A percentile compares a stretch with the other conserved stretches of the same genome.
phyloP scores from a whole-genome alignment of 73 alveolate genomes.

The Symbiodinium pilosum region DNA sequence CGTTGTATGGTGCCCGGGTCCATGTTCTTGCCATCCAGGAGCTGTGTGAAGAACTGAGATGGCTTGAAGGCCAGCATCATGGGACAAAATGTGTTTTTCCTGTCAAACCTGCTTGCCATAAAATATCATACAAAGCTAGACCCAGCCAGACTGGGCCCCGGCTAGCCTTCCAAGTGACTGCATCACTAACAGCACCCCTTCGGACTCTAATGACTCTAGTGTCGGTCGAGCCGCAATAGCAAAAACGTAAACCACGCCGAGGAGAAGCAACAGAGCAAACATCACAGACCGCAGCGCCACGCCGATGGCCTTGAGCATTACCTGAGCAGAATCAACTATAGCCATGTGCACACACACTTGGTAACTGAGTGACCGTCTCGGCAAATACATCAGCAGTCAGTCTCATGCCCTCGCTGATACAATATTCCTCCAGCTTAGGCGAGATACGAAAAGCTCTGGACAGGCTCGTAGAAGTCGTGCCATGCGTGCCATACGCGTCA shows the following conservation, averaged over 20 bases:
- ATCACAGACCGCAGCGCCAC: constrained; percentile 81
- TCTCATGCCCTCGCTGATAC: background rate
- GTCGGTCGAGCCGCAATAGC: constrained; percentile 28
- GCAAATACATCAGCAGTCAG: background rate
- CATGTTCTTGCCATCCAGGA: constrained; percentile 43
- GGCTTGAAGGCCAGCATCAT: background rate
- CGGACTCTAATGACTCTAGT: background rate
- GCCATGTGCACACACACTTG: no score
- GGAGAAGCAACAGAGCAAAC: constrained; percentile 65
- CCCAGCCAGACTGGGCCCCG: no score
- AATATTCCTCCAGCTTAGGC: background rate
- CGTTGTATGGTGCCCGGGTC: no score
- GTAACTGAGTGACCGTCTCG: background rate
- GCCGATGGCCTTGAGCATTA: constrained; percentile 87
- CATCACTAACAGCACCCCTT: background rate
- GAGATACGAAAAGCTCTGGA: constrained; percentile 54
- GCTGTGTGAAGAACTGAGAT: constrained; percentile 81
- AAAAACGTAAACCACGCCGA: constrained; percentile 76
- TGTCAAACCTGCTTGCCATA: no score
- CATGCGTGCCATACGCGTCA: constrained; percentile 90
- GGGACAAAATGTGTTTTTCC: no score
- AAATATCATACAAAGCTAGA: no score
- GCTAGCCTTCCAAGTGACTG: no score
- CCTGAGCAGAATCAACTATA: no score
- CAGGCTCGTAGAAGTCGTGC: constrained; percentile 89